Evolutionary conservation across 495 filamentous ascomycete species (phyloP), one percentile per base, ranked within the genome.

Genomic region (Penicillium simplicissimum): DNA sequence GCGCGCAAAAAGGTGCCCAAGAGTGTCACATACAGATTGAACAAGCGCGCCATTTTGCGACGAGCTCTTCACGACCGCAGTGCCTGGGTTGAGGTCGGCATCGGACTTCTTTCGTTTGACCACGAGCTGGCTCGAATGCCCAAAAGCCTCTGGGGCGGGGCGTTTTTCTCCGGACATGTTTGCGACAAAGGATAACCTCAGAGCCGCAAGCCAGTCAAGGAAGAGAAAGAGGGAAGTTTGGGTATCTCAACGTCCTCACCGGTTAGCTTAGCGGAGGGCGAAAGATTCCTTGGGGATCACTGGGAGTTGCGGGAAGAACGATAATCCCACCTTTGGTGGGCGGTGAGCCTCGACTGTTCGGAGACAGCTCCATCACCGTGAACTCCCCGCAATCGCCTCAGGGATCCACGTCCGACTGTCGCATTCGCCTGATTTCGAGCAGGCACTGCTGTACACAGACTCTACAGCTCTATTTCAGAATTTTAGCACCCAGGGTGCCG

Each of bases 91-190:
- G 51, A 93, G 79, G 68, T 94, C 80, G 58, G 75, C 79, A 59
- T 87, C 83, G 43, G 86, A 85, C 71, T 84, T 95, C 72, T 93
- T 93, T 71, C 94, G 82, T 76, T 97, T 98, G 62, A 97, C 89
- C 35, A 96, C 86, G 55, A 93, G 79, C 72, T 96, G 91, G 58
- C 58, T 75, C 4, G 87, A 86, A n/a, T 85, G 83, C 61, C 87
- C 87, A 66, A 94, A 92, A 45, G 88, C 87, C 58, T 88, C 86
- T 40, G 89, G 85, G 21, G 92, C 92, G 43, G 92, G 91, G 60
- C 96, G 85, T 76, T 98, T 97, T 78, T 95, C 92, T 65, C 88
- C 81, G 21, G 93, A 90, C 93, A 96, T 97, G 7, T 59, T 81
- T 59, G 36, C 15, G 38, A 43, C 17, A 40, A 19, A 42, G 19